These are phyloP conservation scores for Suillus ampliporus DNA, from an alignment of 768 basidiomycete genomes.

Conservation along the genomic window DNA sequence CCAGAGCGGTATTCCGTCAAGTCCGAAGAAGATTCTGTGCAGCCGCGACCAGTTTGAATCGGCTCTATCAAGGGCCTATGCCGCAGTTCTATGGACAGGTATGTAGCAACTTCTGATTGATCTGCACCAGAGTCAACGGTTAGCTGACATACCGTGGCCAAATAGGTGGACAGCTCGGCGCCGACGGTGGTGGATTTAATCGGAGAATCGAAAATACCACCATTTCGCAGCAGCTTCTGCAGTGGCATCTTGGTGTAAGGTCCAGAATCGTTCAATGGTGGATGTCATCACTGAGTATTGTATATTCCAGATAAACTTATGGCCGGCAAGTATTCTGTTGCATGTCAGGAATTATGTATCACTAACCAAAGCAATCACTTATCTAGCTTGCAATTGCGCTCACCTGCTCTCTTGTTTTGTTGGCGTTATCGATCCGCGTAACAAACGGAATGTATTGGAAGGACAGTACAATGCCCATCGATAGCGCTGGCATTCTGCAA, in stretches of 20 bases:
- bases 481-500: conserved; percentile 20
- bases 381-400: conserved; percentile 13
- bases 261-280: neutral
- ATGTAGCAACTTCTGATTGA: neutral
- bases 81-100: conserved; percentile 20
- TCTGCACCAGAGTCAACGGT: neutral
- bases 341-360: neutral
- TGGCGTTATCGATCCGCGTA: conserved; percentile 5
- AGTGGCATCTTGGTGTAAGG: conserved; percentile 23
- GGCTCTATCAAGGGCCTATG: conserved; percentile 9
- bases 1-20: neutral
- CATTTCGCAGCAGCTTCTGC: conserved; percentile 14
- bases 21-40: neutral
- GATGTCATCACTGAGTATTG: neutral
- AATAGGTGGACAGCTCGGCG: conserved; percentile 19
- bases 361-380: neutral
- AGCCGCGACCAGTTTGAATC: conserved; percentile 7
- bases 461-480: neutral
- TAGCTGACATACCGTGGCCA: neutral
- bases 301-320: conserved; percentile 16
- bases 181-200: conserved; percentile 17
- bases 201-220: neutral
- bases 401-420: conserved; percentile 13
- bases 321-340: conserved; percentile 16
- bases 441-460: neutral